phyloP scores from a whole-genome alignment of 495 filamentous ascomycete genomes.

The Staphylotrichum tortipilum region DNA sequence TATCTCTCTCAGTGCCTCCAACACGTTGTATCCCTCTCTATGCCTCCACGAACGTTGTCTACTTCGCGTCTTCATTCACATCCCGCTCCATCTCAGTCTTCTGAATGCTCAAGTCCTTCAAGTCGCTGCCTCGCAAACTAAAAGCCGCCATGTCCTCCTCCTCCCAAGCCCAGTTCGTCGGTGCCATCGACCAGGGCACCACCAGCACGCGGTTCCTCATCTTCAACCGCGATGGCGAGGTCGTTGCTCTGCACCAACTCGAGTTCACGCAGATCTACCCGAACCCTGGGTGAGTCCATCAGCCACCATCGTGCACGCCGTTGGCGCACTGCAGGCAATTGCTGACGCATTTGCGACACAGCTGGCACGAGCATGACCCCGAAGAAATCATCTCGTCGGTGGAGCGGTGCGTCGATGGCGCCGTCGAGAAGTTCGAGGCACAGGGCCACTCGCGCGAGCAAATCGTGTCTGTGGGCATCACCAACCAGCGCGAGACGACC shows the following conservation, averaged over 20 bases:
- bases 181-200: conserved; percentile 79
- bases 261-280: conserved; percentile 86
- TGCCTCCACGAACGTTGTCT: background rate
- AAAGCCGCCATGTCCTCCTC: background rate
- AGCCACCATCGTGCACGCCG: background rate
- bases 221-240: conserved; percentile 70
- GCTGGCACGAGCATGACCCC: conserved; percentile 93
- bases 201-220: conserved; percentile 91
- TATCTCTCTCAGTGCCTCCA: background rate
- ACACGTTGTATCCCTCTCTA: no score
- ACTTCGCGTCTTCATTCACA: background rate
- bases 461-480: conserved; percentile 82
- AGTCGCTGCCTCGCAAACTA: background rate
- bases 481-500: conserved; percentile 87
- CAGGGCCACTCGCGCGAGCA: conserved; percentile 60
- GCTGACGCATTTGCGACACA: conserved; percentile 24
- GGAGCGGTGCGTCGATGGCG: conserved; percentile 76
- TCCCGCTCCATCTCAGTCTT: background rate
- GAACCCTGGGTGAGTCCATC: conserved; percentile 71
- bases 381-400: conserved; percentile 69
- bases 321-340: background rate
- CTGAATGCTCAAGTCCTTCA: background rate
- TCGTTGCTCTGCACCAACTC: conserved; percentile 77
- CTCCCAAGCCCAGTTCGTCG: conserved; percentile 30
- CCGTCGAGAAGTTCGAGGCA: conserved; percentile 60